These are phyloP conservation scores for Hevea brasiliensis DNA, from an alignment of 345 rosid species.

Conservation along the genomic window DNA sequence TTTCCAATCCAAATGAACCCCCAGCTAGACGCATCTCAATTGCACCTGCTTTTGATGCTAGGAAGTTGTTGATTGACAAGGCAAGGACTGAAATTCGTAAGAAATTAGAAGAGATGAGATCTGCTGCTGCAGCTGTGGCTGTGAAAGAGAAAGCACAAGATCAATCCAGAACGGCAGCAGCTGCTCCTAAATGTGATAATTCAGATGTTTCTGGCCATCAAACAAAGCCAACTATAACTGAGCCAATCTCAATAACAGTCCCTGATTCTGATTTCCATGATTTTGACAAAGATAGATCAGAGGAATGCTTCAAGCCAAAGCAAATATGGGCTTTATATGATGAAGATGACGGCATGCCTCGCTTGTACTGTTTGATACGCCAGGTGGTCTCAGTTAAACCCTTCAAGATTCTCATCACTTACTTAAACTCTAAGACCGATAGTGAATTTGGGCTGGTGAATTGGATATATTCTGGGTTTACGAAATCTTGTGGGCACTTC, in stretches of 20 bases:
- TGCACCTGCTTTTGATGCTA: slow-evolving; percentile 72
- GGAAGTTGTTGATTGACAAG: slow-evolving; percentile 75
- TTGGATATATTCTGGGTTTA: slow-evolving; percentile 83
- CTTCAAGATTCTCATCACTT: slow-evolving; percentile 79
- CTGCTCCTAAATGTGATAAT: slow-evolving; percentile 25
- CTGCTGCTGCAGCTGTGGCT: slow-evolving; percentile 49
- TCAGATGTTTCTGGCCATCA: slow-evolving; percentile 29
- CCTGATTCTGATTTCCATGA: slow-evolving; percentile 98
- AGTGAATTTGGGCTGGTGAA: slow-evolving; percentile 79
- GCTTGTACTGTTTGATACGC: slow-evolving; percentile 79
- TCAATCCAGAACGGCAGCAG: slow-evolving; percentile 36
- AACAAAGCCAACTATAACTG: slow-evolving; percentile 38
- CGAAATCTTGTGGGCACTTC: slow-evolving; percentile 97
- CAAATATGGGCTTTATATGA: slow-evolving; percentile 98
- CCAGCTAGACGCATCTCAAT: slow-evolving; percentile 49
- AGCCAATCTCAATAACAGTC: slow-evolving; percentile 63
- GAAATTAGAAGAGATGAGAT: slow-evolving; percentile 60
- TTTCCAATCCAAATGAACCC: slow-evolving; percentile 42
- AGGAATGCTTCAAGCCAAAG: slow-evolving; percentile 87
- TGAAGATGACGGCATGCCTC: slow-evolving; percentile 98
- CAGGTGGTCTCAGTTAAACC: slow-evolving; percentile 79
- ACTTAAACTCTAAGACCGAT: slow-evolving; percentile 92
- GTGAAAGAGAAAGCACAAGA: slow-evolving; percentile 35
- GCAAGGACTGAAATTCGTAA: slow-evolving; percentile 65
- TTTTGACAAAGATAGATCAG: slow-evolving; percentile 84